Evolutionary conservation across 768 basidiomycete genomes (phyloP).

Genomic region (Tephrocybe sp.): DNA sequence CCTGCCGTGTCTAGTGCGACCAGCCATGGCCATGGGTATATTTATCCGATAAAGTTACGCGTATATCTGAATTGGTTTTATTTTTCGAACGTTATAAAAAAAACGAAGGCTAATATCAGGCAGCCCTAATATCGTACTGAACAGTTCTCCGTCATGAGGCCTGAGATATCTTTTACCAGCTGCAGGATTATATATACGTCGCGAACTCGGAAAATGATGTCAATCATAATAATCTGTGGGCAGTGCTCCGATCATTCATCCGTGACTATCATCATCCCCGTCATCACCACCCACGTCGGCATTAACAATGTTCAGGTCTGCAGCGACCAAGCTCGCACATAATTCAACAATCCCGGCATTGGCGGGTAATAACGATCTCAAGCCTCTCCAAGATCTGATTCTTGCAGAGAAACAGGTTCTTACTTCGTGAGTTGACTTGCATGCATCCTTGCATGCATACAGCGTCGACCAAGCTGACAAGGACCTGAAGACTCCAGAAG

Average conservation of each 20-base stretch:
- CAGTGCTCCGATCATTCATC: background rate
- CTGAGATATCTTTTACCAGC: no score
- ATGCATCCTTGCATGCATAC: no score
- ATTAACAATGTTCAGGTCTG: constrained; percentile 65
- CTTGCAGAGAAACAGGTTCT: constrained; percentile 84
- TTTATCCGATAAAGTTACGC: no score
- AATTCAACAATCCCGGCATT: constrained; percentile 78
- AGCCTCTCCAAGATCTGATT: constrained; percentile 85
- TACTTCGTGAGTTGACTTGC: constrained; percentile 61
- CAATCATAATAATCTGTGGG: background rate
- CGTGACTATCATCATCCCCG: background rate
- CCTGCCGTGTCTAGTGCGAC: no score
- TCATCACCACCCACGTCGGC: background rate
- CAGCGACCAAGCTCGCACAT: constrained; percentile 83
- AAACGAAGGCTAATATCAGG: no score
- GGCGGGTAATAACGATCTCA: constrained; percentile 69
- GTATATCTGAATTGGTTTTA: no score
- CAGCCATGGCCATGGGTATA: no score
- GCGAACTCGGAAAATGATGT: no score
- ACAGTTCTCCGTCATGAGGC: no score
- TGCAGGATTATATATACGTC: no score
- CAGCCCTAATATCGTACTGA: no score
- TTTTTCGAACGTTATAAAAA: no score
- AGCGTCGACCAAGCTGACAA: background rate
- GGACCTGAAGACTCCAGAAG: constrained; percentile 52